Evolutionary conservation across 345 rosid species (phyloP), one percentile per base, ranked within the genome.

Genomic region (Eucalyptus melliodora): DNA sequence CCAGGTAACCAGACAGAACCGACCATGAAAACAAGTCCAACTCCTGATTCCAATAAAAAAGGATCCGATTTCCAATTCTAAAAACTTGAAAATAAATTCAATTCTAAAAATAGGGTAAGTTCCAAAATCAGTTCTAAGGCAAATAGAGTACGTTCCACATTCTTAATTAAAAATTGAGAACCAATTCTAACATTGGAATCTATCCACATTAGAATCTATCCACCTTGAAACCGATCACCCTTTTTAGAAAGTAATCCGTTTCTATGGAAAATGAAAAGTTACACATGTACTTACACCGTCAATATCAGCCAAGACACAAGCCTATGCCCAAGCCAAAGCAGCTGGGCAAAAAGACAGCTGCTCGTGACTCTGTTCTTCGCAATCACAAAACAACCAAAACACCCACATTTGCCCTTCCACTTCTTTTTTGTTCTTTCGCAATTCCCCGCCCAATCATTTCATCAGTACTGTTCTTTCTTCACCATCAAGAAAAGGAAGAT

Each of bases 101-200:
- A 16, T n/a, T 65, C 77, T 8, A 65, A 65, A n/a, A 21, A 53
- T 53, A 53, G 26, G 26, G 11, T 53, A 53, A 53, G 59, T 21
- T 53, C 26, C 26, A 53, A 12, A 27, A n/a, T 62, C 31, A n/a
- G 16, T 62, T 2, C 37, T 31, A 15, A 30, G 37, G 19, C 37
- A n/a, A 65, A 65, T 30, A 65, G 4, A 7, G 9, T n/a, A 7
- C 2, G 2, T n/a, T 15, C 10, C 10, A 2, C 3, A 0, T 15
- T n/a, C 21, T 65, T 65, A 14, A 65, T 65, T 65, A 14, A n/a
- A n/a, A n/a, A 14, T 7, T n/a, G 1, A n/a, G 5, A n/a, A 65
- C 3, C 77, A 3, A 30, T n/a, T 30, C 6, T 30, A 15, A 65
- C 3, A 15, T 15, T 65, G 5, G 0, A 65, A 30, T 19, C 19